Evolutionary conservation across 371 early-diverging fungal genomes (phyloP), one percentile per base, ranked within the genome.

Genomic region (Rhizomucor miehei): DNA sequence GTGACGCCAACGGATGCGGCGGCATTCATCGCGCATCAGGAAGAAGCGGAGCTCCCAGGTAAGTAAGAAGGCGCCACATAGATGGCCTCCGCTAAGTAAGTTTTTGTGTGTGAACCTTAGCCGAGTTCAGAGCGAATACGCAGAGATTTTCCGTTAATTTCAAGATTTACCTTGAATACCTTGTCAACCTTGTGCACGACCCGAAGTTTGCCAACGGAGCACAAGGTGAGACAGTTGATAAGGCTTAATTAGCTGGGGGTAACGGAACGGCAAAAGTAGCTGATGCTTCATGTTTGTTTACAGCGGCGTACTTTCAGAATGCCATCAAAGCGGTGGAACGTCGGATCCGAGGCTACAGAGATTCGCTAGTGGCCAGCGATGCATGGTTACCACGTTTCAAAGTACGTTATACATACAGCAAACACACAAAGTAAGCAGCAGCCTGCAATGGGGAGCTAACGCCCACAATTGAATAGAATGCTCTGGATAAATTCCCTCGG

Each of bases 361-460:
- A 56, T 2, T 61, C 62, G 4, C 20, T 56, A 23, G 29, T 61
- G 29, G 44, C 56, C 17, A 61, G 62, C 52, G 62, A 61, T 52
- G 56, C 62, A 39, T 61, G 62, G 62, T 37, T 45, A n/a, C 56
- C 62, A 4, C n/a, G 48, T 9, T 61, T 56, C 44, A 61, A 61
- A 54, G 60, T 60, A 11, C 14, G 41, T 41, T 14, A 38, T 10
- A 38, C 14, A 29, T n/a, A n/a, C n/a, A n/a, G n/a, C n/a, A 49
- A 36, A 44, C 11, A 19, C 10, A 37, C n/a, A 1, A 39, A 39
- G 3, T n/a, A n/a, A n/a, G n/a, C n/a, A n/a, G n/a, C n/a, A n/a
- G n/a, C n/a, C n/a, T n/a, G n/a, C 20, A 21, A 14, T 29, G 29
- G 17, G 20, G 43, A 44, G 0, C 2, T 6, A 48, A 14, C 17